Base-by-base conservation (phyloP, 768 basidiomycete species). In the Pulveroboletus sp. region DNA sequence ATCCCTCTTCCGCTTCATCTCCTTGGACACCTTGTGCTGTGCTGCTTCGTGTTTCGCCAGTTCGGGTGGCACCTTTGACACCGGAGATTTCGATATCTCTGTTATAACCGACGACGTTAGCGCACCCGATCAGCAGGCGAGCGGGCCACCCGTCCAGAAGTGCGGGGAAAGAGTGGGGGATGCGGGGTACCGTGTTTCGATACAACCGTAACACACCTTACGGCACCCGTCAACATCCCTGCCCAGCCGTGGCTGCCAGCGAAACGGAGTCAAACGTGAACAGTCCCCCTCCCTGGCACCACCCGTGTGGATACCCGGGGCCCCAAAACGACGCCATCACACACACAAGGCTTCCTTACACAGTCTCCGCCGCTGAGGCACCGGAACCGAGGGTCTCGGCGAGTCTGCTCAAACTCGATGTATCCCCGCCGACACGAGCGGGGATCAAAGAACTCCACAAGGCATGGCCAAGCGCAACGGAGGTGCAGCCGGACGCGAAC, bases 11-110 rank as follows among this genome's bases (percentile, higher is more conserved):
- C 91, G 78, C 76, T 94, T 96, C 93, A 95, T 96, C 69, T 95
- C 93, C 62, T 85, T 76, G 48, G 93, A 87, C 38, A 96, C 85
- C 64, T 85, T 85, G 65, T 93, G 89, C 69, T 92, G 90, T 6
- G 94, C 93, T 1, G 92, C 73, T 63, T 93, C 92, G 67, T 98
- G 95, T 60, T 87, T 85, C 11, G 89, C 92, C 49, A 98, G 74
- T 63, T 98, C 94, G 6, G 77, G 68, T 8, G 94, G 79, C 48
- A 96, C 86, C 66, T 93, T 93, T 10, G 88, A 91, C 55, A 93
- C 86, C 0, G 93, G 93, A 56, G 88, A 91, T 77, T 97, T 97
- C 15, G 85, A 85, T 58, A 95, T 93, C 71, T 97, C 93, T 89
- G 68, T 44, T 18, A 15, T 14, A 3, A 11, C 15, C 28, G 53